Evolutionary conservation across 1,284 basidiomycete species (phyloP).

Genomic region (Lentinula novae-zelandiae): DNA sequence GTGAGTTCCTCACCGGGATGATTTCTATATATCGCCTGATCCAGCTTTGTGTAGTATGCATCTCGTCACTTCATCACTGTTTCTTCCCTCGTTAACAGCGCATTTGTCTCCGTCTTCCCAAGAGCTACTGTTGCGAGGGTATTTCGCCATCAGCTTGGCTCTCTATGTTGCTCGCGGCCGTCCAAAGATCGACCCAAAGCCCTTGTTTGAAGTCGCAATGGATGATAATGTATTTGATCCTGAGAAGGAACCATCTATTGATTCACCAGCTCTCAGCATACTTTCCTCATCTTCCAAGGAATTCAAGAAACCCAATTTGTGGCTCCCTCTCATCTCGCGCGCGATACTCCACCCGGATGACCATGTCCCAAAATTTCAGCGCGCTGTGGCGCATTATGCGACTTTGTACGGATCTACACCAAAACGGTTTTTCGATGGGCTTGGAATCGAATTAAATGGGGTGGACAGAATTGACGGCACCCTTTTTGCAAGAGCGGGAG

Average conservation of each 20-base stretch:
- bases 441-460: constrained; percentile 41
- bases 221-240: not conserved
- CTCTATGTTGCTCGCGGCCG: constrained; percentile 41
- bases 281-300: constrained; percentile 20
- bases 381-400: constrained; percentile 52
- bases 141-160: constrained; percentile 34
- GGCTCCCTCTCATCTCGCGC: constrained; percentile 10
- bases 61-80: constrained; percentile 49
- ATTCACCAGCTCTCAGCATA: constrained; percentile 25
- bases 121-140: constrained; percentile 37
- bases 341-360: constrained; percentile 54
- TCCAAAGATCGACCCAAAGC: constrained; percentile 34
- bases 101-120: constrained; percentile 34
- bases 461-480: constrained; percentile 55
- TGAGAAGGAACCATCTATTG: not conserved
- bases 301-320: constrained; percentile 7
- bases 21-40: not conserved
- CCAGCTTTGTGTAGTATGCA: constrained; percentile 39
- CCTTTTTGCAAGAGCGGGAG: constrained; percentile 52
- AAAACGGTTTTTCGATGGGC: constrained; percentile 32
- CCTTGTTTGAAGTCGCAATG: constrained; percentile 32
- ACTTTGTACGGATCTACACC: constrained; percentile 42
- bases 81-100: constrained; percentile 39
- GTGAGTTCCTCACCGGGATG: constrained; percentile 26
- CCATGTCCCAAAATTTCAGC: constrained; percentile 57